Evolutionary conservation across 1,139 yeast genomes (phyloP), one percentile per base, ranked within the genome.

Genomic region (Sugiyamaella sp.): DNA sequence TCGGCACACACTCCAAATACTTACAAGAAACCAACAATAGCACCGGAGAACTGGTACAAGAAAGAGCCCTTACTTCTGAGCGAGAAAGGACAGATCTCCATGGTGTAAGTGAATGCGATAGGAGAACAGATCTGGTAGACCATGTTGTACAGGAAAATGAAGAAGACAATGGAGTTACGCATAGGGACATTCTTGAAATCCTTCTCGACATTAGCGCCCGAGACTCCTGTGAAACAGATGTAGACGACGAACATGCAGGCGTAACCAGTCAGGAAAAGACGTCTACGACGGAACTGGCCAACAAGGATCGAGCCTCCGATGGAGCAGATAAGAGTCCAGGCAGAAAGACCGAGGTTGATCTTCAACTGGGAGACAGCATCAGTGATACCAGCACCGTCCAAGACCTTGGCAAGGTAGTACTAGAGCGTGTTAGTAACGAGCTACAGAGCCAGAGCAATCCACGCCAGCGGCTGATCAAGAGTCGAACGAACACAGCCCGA

Each of bases 241-340:
- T 57, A 66, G 22, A 53, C 40, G 19, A 60, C 43, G 12, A 51
- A 25, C 68, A 63, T 62, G 46, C 56, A 53, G 48, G 32, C 54
- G 47, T 39, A 56, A 38, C 62, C 66, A 79, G 14, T 80, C 81
- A 62, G 79, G 78, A 66, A 80, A 79, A 70, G 77, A 77, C 61
- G 77, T 79, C 84, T 55, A 22, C 60, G 51, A n/a, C 56, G 52
- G 46, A 43, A 53, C 62, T 48, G 39, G 9, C 54, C 57, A 9
- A 52, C 57, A 19, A 57, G 22, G 5, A 33, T 20, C 12, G 59
- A 56, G 37, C 89, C 77, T 60, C 90, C 85, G 54, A 91, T 82
- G 12, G 90, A 83, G 58, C 86, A 80, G 12, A 96, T 95, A 96
- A 97, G 89, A 2, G 88, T 84, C 42, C 83, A 75, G 5, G 84